phyloP scores from a whole-genome alignment of 169 alveolate genomes.

The Babesia ovis region DNA sequence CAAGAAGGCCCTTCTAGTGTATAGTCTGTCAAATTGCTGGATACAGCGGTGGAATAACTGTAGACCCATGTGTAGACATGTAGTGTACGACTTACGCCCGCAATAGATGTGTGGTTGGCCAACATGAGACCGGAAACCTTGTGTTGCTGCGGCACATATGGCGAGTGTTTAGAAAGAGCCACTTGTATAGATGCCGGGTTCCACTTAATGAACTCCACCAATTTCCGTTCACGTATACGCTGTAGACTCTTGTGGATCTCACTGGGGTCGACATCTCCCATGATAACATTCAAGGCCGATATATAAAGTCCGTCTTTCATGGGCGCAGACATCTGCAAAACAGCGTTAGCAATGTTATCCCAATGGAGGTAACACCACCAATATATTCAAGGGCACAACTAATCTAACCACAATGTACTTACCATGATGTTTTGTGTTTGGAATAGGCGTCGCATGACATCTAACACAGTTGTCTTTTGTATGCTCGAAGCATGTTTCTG shows the following conservation, averaged over 20 bases:
- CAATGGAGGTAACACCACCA: too few relatives aligned
- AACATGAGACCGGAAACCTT: slow-evolving; percentile 98
- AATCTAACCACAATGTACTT: slow-evolving; percentile 5
- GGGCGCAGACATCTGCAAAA: slow-evolving; percentile 33
- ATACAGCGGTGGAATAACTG: slow-evolving; percentile 85
- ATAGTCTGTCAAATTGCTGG: slow-evolving; percentile 90
- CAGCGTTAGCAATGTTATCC: neutral
- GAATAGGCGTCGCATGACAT: slow-evolving; percentile 96
- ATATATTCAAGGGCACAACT: too few relatives aligned
- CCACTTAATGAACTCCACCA: slow-evolving; percentile 94
- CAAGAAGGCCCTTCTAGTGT: slow-evolving; percentile 95
- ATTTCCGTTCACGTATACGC: slow-evolving; percentile 73
- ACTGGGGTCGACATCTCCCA: slow-evolving; percentile 74
- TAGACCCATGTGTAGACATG: slow-evolving; percentile 6
- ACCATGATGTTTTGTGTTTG: slow-evolving; percentile 97
- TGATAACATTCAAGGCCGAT: slow-evolving; percentile 70
- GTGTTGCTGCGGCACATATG: slow-evolving; percentile 92
- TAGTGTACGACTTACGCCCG: slow-evolving; percentile 67
- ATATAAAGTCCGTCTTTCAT: slow-evolving; percentile 71
- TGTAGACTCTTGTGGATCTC: slow-evolving; percentile 71
- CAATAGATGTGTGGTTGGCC: slow-evolving; percentile 98
- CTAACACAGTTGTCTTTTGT: slow-evolving; percentile 95
- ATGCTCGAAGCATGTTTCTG: slow-evolving; percentile 70
- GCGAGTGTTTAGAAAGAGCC: slow-evolving; percentile 95
- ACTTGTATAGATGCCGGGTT: slow-evolving; percentile 99